Base-by-base conservation (phyloP, 305 asterid species). In the Fraxinus greggii region DNA sequence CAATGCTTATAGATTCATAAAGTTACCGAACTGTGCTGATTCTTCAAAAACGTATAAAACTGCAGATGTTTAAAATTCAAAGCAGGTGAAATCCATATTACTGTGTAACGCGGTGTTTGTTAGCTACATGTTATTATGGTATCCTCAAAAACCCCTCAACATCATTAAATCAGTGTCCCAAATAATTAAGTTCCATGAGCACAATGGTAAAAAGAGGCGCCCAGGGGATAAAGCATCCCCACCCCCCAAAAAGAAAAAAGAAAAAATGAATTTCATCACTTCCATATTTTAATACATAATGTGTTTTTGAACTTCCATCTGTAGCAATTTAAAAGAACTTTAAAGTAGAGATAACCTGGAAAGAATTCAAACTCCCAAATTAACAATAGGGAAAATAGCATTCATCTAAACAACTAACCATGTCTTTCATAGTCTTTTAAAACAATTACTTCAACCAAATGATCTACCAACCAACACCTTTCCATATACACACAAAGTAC, bases 101-200 rank as follows among this genome's bases (percentile, higher is more conserved):
- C 21, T 28, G 74, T 67, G 33, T 13, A 67, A 67, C 8, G 9
- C 19, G 9, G 74, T 13, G 36, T 67, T 67, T 67, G n/a, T 67
- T 13, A 67, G 74, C 36, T 67, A 29, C 74, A 67, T 67, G 35
- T 67, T 28, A 67, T 67, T 28, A 26, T 12, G 38, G 21, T 26
- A 29, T 67, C 74, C 36, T 24, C 33, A 63, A 24, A 77, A 72
- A 78, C 48, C 48, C 78, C 40, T 78, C 69, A 13, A 63, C 82
- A 28, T 42, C 32, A 29, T 23, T 40, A 54, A n/a, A 70, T 61
- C 74, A 69, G 21, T 45, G 74, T 40, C 70, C 4, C 29, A 72
- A 79, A 48, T 19, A n/a, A 61, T 38, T 40, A 75, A 51, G 21
- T 56, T 74, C 32, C 32, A 73, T 17, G 67, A 81, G 35, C 80